Conservation (phyloP, 768 basidiomycete genomes). For the Serendipita vermifera region DNA sequence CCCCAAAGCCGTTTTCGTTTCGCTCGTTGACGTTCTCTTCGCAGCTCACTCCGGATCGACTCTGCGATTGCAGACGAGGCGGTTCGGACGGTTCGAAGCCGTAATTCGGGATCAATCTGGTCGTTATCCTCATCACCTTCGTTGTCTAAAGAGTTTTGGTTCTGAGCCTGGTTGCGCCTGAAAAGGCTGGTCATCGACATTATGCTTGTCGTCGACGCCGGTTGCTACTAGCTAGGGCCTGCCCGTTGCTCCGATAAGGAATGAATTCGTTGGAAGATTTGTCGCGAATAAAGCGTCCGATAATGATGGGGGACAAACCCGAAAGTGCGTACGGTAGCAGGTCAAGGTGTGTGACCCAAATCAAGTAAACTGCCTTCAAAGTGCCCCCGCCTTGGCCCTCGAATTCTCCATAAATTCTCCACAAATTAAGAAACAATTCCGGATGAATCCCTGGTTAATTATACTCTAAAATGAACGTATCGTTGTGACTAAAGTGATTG, state of each 20-base stretch:
- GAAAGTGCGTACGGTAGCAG: background rate
- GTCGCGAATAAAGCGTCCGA: too few species aligned
- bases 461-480: too few species aligned
- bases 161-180: background rate
- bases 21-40: slow-evolving; percentile 36
- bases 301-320: too few species aligned
- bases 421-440: background rate
- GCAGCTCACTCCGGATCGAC: slow-evolving; percentile 64
- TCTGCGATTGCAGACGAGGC: slow-evolving; percentile 85
- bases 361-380: background rate
- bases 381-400: background rate
- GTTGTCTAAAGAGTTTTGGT: background rate
- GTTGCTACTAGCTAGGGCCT: too few species aligned
- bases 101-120: slow-evolving; percentile 58
- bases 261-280: too few species aligned
- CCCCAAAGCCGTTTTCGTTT: slow-evolving; percentile 17
- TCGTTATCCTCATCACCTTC: slow-evolving; percentile 15
- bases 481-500: too few species aligned
- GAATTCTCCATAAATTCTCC: background rate
- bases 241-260: background rate
- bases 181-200: slow-evolving; percentile 7
- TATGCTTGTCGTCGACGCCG: too few species aligned
- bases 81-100: slow-evolving; percentile 83
- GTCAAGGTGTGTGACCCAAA: background rate
- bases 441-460: too few species aligned